Evolutionary conservation across 2,329 filamentous ascomycete genomes (phyloP), one percentile per base, ranked within the genome.

Genomic region (Cadophora gregata): DNA sequence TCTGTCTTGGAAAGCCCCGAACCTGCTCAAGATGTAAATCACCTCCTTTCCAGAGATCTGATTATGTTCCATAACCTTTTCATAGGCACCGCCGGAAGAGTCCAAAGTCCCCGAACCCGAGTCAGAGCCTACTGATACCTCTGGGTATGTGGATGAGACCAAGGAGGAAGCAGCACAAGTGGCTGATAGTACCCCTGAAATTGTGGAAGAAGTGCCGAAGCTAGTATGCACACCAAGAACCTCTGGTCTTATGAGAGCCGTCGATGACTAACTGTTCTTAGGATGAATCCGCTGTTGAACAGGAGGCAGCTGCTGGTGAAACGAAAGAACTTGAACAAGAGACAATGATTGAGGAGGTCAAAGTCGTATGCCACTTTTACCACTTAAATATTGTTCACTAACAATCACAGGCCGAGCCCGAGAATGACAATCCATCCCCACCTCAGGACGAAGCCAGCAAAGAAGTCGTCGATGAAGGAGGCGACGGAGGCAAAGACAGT

Each of bases 401-500:
- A 48, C 33, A 9, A 19, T 61, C 16, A 10, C 36, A 61, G 55
- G 19, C 38, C 27, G 65, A 63, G 5, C 24, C 42, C 10, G 62
- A 61, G 33, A 38, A n/a, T 31, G 63, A 63, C 21, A 53, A 25
- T 48, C 29, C 29, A 19, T 25, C 36, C 29, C 48, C 56, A 38
- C 59, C 60, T 9, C 48, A 58, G 31, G 56, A 64, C 19, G 51
- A 64, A 36, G 61, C 29, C 7, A 38, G 53, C 16, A 42, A 55
- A 4, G 59, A 65, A 21, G 31, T 60, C 31, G 56, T 47, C 8
- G 61, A 62, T 27, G 60, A 56, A 21, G 59, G 58, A 48, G 31
- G 50, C 42, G 58, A 56, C 1, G 61, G 31, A 29, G 21, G 38
- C 25, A 59, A 67, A 36, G 51, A 64, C 10, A 64, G 62, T 38